These are phyloP conservation scores for Santalum album DNA, from an alignment of 164 flowering plant genomes.

Conservation along the genomic window DNA sequence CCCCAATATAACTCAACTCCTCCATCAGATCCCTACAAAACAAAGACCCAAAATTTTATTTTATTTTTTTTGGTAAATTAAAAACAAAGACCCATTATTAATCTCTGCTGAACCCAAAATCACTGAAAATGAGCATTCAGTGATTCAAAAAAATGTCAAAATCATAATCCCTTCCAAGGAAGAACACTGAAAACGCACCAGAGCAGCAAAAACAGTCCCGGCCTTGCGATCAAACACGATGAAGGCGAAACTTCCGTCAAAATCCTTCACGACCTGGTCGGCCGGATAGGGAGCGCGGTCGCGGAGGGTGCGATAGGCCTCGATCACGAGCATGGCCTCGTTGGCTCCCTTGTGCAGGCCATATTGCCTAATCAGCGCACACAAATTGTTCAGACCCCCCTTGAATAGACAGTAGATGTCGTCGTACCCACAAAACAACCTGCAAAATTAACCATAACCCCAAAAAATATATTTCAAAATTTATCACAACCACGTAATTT, in stretches of 20 bases:
- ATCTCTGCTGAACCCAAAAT: no score
- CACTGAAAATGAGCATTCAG: no score
- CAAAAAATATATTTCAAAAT: no score
- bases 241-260: conserved; percentile 82
- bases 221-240: conserved; percentile 65
- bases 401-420: no score
- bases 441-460: no score
- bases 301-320: conserved; percentile 76
- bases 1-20: conserved; percentile 82
- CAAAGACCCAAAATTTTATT: no score
- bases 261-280: conserved; percentile 85
- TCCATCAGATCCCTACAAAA: conserved; percentile 63
- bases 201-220: conserved; percentile 64
- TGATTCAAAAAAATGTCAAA: background rate
- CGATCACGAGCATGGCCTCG: conserved; percentile 77
- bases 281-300: conserved; percentile 93
- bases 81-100: no score
- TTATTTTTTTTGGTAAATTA: no score
- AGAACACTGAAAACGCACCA: conserved; percentile 25
- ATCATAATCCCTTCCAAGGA: background rate
- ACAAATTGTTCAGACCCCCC: no score
- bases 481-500: no score
- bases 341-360: conserved; percentile 58
- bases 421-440: no score
- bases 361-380: conserved; percentile 68